Conservation (phyloP, 176 grass and related monocot species). For the Rhynchospora tenuis region DNA sequence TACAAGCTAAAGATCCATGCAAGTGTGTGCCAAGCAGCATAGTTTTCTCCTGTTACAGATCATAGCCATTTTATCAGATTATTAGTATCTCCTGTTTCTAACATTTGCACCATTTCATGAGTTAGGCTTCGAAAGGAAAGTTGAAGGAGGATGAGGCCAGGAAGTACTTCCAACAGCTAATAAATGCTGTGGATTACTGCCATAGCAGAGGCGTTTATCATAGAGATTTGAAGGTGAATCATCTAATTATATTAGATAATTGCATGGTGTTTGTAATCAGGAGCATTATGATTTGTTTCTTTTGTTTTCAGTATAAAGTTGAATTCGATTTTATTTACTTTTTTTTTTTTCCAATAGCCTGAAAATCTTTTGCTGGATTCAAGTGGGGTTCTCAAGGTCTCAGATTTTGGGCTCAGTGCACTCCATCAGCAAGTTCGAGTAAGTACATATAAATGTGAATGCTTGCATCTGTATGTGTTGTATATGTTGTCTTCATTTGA, state of each 20-base stretch:
- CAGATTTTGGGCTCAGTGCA: slow-evolving; percentile 93
- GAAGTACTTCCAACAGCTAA: slow-evolving; percentile 96
- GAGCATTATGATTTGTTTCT: neutral
- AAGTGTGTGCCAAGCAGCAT: neutral
- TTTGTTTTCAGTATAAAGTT: neutral
- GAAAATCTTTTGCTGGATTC: slow-evolving; percentile 92
- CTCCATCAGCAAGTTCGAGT: slow-evolving; percentile 89
- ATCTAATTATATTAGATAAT: neutral
- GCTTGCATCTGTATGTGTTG: neutral
- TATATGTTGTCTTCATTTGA: neutral
- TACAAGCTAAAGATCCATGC: neutral
- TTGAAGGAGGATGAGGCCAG: slow-evolving; percentile 93
- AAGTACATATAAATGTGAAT: slow-evolving; percentile 22
- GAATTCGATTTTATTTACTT: slow-evolving; percentile 14
- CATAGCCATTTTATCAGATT: neutral
- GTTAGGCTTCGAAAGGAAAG: slow-evolving; percentile 65
- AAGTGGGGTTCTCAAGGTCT: slow-evolving; percentile 73
- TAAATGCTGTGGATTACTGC: slow-evolving; percentile 98
- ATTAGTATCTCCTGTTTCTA: neutral
- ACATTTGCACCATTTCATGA: slow-evolving; percentile 18
- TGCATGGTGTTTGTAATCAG: neutral
- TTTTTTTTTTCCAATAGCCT: slow-evolving; percentile 42
- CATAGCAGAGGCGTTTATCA: slow-evolving; percentile 96
- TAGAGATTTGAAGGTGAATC: slow-evolving; percentile 77
- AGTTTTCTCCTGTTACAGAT: neutral